Conservation (phyloP, 495 filamentous ascomycete genomes). For the Rostrohypoxylon terebratum region DNA sequence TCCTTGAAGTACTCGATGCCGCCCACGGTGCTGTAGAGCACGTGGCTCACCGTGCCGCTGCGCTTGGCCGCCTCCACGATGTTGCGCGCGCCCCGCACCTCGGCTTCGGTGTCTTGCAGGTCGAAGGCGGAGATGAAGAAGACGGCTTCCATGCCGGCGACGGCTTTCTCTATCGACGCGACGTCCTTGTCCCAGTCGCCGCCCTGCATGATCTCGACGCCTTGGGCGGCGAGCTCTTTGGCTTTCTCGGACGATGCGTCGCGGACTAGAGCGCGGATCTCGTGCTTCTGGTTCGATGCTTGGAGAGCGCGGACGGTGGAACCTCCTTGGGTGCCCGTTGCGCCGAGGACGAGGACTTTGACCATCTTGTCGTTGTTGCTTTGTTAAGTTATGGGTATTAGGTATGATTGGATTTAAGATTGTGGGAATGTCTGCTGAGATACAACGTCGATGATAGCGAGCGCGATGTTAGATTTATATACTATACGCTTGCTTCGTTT, state of each 20-base stretch:
- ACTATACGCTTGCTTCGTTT: not conserved
- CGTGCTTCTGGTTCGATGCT: slow-evolving; percentile 57
- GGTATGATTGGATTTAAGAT: not conserved
- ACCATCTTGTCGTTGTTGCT: slow-evolving; percentile 25
- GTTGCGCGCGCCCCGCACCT: slow-evolving; percentile 64
- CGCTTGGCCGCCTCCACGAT: slow-evolving; percentile 67
- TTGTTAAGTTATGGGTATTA: slow-evolving; percentile 1
- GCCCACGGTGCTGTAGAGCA: slow-evolving; percentile 74
- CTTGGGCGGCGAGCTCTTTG: slow-evolving; percentile 57
- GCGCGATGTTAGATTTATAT: not conserved
- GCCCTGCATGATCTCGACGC: slow-evolving; percentile 59
- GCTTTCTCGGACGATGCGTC: slow-evolving; percentile 64
- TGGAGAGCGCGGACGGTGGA: slow-evolving; percentile 69
- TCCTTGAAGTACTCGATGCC: slow-evolving; percentile 50
- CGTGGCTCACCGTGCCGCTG: slow-evolving; percentile 60
- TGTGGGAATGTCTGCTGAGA: not conserved
- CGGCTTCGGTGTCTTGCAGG: slow-evolving; percentile 25
- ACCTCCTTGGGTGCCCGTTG: slow-evolving; percentile 78
- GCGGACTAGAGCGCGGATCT: slow-evolving; percentile 78
- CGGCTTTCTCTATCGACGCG: slow-evolving; percentile 60
- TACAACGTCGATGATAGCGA: not conserved
- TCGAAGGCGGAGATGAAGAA: slow-evolving; percentile 61
- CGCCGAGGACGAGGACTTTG: slow-evolving; percentile 71
- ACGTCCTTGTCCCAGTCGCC: slow-evolving; percentile 66
- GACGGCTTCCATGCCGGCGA: slow-evolving; percentile 54